phyloP scores from a whole-genome alignment of 352 stramenopile genomes.

The Pythium coloratum region DNA sequence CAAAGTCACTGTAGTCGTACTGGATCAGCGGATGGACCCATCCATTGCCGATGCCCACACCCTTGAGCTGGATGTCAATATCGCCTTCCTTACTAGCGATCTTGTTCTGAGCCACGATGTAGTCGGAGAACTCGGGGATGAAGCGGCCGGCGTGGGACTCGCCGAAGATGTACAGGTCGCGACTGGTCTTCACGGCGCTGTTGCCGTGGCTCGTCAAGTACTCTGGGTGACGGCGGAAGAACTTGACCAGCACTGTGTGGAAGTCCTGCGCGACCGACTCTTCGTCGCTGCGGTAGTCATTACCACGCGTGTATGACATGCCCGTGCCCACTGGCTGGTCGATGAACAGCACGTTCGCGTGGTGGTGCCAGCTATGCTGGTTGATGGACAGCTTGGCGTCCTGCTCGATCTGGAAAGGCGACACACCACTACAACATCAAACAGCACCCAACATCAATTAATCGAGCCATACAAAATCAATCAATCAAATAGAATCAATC shows the following conservation, averaged over 20 bases:
- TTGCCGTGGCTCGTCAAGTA: conserved; percentile 54
- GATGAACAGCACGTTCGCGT: conserved; percentile 81
- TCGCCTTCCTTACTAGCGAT: conserved; percentile 14
- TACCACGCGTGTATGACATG: conserved; percentile 65
- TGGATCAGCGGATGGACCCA: conserved; percentile 96
- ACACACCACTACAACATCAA: conserved; percentile 44
- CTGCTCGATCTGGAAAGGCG: conserved; percentile 63
- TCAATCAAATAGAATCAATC: neutral
- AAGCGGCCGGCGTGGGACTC: conserved; percentile 97
- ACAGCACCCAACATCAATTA: too few species aligned
- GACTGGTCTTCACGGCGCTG: conserved; percentile 41
- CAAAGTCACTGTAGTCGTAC: conserved; percentile 95
- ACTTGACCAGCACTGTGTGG: conserved; percentile 93
- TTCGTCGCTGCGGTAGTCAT: conserved; percentile 56
- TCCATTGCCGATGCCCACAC: conserved; percentile 96
- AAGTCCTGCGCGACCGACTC: conserved; percentile 77
- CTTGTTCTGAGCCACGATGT: conserved; percentile 91
- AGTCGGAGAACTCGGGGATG: conserved; percentile 94
- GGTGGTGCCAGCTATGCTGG: conserved; percentile 71
- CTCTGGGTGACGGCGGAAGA: conserved; percentile 85
- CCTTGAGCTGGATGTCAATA: conserved; percentile 68
- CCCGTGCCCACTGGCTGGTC: conserved; percentile 82
- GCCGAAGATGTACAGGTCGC: conserved; percentile 93
- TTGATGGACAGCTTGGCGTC: conserved; percentile 59
- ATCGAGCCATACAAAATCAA: neutral